phyloP scores from a whole-genome alignment of 192 early-diverging fungal species.

The Cladochytrium replicatum region DNA sequence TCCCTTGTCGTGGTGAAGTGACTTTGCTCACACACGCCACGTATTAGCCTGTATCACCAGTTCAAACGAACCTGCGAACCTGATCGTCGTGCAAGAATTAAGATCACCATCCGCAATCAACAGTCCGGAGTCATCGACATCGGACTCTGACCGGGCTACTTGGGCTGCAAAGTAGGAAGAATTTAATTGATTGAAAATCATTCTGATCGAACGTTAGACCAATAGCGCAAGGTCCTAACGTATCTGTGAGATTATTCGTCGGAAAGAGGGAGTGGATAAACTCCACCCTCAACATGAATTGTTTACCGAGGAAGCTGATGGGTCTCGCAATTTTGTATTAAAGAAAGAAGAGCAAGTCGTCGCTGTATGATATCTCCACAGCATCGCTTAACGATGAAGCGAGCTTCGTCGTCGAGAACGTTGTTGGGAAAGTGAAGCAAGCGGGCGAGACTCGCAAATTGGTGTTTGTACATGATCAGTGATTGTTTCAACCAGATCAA shows the following conservation, averaged over 20 bases:
- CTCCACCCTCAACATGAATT: slow-evolving; percentile 62
- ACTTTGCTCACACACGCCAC: too few relatives aligned
- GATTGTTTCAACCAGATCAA: slow-evolving; percentile 47
- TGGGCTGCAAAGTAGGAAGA: too few relatives aligned
- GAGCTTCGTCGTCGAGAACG: slow-evolving; percentile 15
- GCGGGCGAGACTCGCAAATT: slow-evolving; percentile 4
- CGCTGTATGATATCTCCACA: slow-evolving; percentile 52
- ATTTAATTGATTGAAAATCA: too few relatives aligned
- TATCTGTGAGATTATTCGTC: slow-evolving; percentile 59
- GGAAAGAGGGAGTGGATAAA: slow-evolving; percentile 49
- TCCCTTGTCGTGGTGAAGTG: too few relatives aligned
- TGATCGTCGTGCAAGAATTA: too few relatives aligned
- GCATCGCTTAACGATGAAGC: slow-evolving; percentile 7
- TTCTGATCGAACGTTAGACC: slow-evolving; percentile 44
- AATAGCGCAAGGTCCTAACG: slow-evolving; percentile 50
- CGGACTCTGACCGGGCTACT: too few relatives aligned
- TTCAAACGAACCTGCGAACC: too few relatives aligned
- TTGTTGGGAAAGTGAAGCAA: slow-evolving; percentile 35
- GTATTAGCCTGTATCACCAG: too few relatives aligned
- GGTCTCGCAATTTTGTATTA: slow-evolving; percentile 48
- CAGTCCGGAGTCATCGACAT: too few relatives aligned
- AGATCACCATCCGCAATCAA: too few relatives aligned
- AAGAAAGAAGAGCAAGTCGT: slow-evolving; percentile 50
- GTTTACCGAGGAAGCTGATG: slow-evolving; percentile 49
- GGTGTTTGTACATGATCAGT: slow-evolving; percentile 11